Conservation (phyloP, 2,329 filamentous ascomycete species). For the Neofusicoccum umdonicola region DNA sequence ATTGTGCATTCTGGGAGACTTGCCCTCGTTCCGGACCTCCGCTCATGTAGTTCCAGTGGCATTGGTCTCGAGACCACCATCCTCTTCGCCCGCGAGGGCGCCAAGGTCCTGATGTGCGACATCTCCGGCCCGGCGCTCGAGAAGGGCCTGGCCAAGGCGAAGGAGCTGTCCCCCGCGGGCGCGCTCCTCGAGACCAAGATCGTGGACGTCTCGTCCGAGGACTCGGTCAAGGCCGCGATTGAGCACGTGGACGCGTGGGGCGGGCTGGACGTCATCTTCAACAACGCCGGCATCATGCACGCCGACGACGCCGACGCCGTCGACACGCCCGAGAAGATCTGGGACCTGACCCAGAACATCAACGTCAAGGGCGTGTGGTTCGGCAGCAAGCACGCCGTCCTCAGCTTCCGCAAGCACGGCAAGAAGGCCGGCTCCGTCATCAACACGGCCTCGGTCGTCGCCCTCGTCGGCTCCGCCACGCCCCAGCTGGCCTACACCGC, state of each 20-base stretch:
- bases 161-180: slow-evolving; percentile 65
- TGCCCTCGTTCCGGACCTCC: not conserved
- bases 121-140: slow-evolving; percentile 76
- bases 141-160: slow-evolving; percentile 71
- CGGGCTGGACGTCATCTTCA: slow-evolving; percentile 89
- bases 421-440: slow-evolving; percentile 82
- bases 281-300: slow-evolving; percentile 98
- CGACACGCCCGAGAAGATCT: slow-evolving; percentile 83
- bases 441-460: slow-evolving; percentile 89
- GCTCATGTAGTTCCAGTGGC: slow-evolving; percentile 55
- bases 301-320: slow-evolving; percentile 64
- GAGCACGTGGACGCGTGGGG: slow-evolving; percentile 78
- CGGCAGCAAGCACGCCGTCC: slow-evolving; percentile 86
- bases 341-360: slow-evolving; percentile 90
- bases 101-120: slow-evolving; percentile 80
- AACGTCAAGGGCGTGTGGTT: slow-evolving; percentile 99
- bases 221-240: slow-evolving; percentile 71
- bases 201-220: slow-evolving; percentile 84
- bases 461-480: slow-evolving; percentile 80
- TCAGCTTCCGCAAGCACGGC: slow-evolving; percentile 73
- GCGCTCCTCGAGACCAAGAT: slow-evolving; percentile 60
- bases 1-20: not conserved
- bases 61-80: slow-evolving; percentile 92
- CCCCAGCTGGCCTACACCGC: slow-evolving; percentile 92
- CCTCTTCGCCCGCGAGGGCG: slow-evolving; percentile 85